Evolutionary conservation across 192 early-diverging fungal species (phyloP), one percentile per base, ranked within the genome.

Genomic region (Linnemannia hyalina): DNA sequence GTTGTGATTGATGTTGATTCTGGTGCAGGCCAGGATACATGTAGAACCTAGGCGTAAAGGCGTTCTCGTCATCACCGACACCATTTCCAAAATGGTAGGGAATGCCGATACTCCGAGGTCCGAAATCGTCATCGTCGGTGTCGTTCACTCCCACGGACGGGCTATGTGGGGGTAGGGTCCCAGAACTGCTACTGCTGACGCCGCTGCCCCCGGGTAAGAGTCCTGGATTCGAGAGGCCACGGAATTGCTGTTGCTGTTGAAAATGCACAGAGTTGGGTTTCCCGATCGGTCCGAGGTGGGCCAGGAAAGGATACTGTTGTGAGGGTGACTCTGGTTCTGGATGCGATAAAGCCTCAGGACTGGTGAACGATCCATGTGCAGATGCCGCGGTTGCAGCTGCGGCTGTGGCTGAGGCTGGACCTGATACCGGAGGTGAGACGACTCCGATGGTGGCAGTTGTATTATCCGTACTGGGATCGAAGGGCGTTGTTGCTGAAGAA

Each of bases 251-350:
- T 68, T 52, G 71, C 42, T 65, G 40, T 18, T 41, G 57, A 44
- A 49, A 72, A 54, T 74, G 52, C 36, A 35, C 41, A 3, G 40
- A 35, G 49, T 69, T 41, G 23, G 77, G 76, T 55, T 88, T 82
- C 0, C 87, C 73, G 35, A 88, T 83, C 4, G 87, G 73, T 10
- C 87, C 87, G 15, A 88, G 77, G 23, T 70, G 44, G 3, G 77
- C 15, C 38, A 76, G 63, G 46, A 85, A 85, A 16, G 83, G 83
- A 46, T 77, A 85, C 38, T 71, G 83, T 32, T 74, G 68, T 11
- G 77, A 55, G 16, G 71, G 49, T 15, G 81, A 70, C 20, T 18
- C 55, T 29, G 41, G 52, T 1, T 82, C 38, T 8, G 52, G 70
- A 20, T 54, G 75, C 0, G 32, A 54, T 15, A 47, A n/a, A 20